Evolutionary conservation across 192 early-diverging fungal species (phyloP).

Genomic region (Allomyces macrogynus): DNA sequence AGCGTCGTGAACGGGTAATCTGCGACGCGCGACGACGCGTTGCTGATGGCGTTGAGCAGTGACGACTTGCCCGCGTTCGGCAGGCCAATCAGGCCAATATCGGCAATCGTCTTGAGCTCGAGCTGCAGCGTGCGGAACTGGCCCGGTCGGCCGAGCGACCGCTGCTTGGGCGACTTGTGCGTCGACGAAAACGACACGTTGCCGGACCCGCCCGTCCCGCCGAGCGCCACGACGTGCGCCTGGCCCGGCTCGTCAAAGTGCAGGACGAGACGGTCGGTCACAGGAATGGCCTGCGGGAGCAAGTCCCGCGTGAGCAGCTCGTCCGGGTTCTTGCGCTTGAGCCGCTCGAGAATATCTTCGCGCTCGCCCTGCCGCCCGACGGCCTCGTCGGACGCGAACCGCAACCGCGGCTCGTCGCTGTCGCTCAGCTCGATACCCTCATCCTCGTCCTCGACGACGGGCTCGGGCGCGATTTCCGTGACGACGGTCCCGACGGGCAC

Average conservation of each 20-base stretch:
- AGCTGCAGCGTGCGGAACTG: constrained; percentile 45
- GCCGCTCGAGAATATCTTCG: constrained; percentile 7
- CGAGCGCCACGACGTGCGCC: constrained; percentile 30
- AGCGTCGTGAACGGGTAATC: constrained; percentile 93
- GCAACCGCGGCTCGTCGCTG: background rate
- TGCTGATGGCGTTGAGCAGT: constrained; percentile 69
- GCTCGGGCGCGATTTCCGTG: constrained; percentile 25
- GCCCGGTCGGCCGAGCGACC: constrained; percentile 54
- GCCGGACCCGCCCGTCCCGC: constrained; percentile 52
- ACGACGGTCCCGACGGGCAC: constrained; percentile 82
- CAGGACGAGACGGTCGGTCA: constrained; percentile 14
- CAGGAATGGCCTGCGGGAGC: constrained; percentile 9
- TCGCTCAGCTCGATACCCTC: constrained; percentile 21
- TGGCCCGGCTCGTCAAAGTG: constrained; percentile 36
- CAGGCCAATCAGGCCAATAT: constrained; percentile 78
- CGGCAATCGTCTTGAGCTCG: constrained; percentile 89
- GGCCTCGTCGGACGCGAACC: constrained; percentile 7
- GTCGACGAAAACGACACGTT: constrained; percentile 52
- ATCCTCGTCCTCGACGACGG: constrained; percentile 12
- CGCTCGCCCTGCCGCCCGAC: constrained; percentile 22
- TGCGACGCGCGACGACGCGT: constrained; percentile 81
- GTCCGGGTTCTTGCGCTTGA: constrained; percentile 14
- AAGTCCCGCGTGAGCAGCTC: constrained; percentile 4
- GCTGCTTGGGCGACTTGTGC: constrained; percentile 57
- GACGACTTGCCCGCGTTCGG: constrained; percentile 95